Base-by-base conservation (phyloP, 352 stramenopile species). In the Phytophthora crassamura region DNA sequence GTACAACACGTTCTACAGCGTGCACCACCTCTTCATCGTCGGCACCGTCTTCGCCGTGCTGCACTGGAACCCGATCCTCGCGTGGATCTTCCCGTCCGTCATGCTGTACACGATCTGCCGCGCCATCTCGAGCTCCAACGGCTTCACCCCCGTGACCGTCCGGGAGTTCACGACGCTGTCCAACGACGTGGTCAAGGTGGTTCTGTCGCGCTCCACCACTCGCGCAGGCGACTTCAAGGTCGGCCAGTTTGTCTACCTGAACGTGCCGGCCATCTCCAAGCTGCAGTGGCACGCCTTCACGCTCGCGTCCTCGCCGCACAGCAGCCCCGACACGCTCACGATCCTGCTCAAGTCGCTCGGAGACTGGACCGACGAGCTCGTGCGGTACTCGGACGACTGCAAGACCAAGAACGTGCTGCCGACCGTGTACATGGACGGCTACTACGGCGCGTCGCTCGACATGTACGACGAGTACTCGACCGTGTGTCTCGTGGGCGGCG, bases 231-330 rank as follows among this genome's bases (percentile, higher is more conserved):
- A 63, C 40, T 85, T 64, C 51, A 64, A 80, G 28, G 52, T 75
- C 9, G 75, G 75, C 3, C 73, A 83, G 34, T 80, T 84, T 32
- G 67, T 85, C 8, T 85, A 84, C 54, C 30, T 85, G 14, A 82
- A 81, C 12, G 70, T 80, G 14, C 75, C 75, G 3, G 15, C 61
- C 0, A 64, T 87, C 32, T 84, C 75, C 2, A 82, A 77, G 48
- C 56, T 81, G 15, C 68, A 84, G 33, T 86, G 78, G 75, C 78
- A 86, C 41, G 61, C 78, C 0, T 86, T 87, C 56, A 82, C 66
- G 1, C 78, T 87, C 47, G 56, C 69, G 1, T 86, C 78, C 14
- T 75, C 81, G 2, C 77, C 81, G 11, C 54, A 47, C 1, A 55
- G 53, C 3, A 82, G 58, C 20, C 18, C 78, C 1, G 45, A 63